A percentile compares a stretch with the other conserved stretches of the same genome.
Evolutionary conservation across 495 filamentous ascomycete genomes (phyloP).

Genomic region (Diplogelasinospora grovesii): DNA sequence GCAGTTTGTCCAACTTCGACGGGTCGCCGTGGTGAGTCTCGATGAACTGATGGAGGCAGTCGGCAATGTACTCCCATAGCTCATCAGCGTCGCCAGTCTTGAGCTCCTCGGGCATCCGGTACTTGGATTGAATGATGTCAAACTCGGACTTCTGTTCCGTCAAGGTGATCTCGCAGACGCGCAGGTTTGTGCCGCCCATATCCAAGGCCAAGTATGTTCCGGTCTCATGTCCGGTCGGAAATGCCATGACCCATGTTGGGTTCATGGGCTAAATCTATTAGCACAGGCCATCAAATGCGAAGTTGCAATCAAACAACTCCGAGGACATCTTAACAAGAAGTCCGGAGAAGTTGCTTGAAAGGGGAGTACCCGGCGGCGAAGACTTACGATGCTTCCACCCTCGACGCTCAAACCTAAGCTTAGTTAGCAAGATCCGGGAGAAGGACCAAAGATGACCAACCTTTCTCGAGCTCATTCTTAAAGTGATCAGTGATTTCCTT

Average conservation of each 20-base stretch:
- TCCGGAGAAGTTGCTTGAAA: no score
- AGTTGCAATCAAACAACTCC: no score
- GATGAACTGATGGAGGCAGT: constrained; percentile 94
- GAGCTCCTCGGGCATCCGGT: constrained; percentile 92
- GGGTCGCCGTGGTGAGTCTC: constrained; percentile 76
- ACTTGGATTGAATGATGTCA: constrained; percentile 98
- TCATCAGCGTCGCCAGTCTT: constrained; percentile 86
- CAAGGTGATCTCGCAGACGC: constrained; percentile 92
- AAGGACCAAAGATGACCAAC: constrained; percentile 37
- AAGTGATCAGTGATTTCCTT: constrained; percentile 89
- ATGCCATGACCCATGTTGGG: constrained; percentile 95
- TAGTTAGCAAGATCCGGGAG: not conserved
- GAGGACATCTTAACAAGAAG: no score
- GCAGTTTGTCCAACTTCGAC: constrained; percentile 56
- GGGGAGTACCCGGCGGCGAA: no score
- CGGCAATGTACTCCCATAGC: constrained; percentile 96
- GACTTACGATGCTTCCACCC: constrained; percentile 85
- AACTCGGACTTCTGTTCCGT: constrained; percentile 90
- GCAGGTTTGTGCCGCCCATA: constrained; percentile 97
- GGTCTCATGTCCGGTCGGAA: constrained; percentile 80
- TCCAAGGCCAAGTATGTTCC: constrained; percentile 91
- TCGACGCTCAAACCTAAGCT: constrained; percentile 67
- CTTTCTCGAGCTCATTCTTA: constrained; percentile 79
- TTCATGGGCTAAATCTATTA: constrained; percentile 77
- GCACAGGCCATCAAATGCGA: no score